A percentile compares a stretch with the other conserved stretches of the same genome.
Evolutionary conservation across 2,329 filamentous ascomycete genomes (phyloP).

Genomic region (Paecilomyces niveus): DNA sequence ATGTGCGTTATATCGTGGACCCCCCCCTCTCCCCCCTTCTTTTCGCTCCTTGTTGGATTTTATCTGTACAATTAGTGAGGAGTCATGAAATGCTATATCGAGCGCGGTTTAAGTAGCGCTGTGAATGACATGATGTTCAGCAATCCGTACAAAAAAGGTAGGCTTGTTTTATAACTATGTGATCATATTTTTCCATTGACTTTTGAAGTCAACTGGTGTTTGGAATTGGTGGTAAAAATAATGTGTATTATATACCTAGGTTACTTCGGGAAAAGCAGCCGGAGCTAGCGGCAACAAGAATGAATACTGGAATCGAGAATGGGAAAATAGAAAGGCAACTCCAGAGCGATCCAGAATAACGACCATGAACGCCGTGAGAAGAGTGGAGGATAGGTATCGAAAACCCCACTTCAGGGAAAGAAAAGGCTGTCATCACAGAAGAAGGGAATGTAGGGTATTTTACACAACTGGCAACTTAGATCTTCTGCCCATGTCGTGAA

Average conservation of each 20-base stretch:
- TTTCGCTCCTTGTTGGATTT: not conserved
- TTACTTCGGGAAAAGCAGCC: too few relatives aligned
- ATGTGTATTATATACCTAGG: too few relatives aligned
- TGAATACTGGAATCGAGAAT: not conserved
- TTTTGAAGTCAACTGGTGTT: too few relatives aligned
- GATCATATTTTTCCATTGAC: too few relatives aligned
- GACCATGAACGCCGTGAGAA: not conserved
- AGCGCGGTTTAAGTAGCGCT: not conserved
- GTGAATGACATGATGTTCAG: too few relatives aligned
- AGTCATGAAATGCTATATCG: not conserved
- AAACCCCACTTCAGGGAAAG: not conserved
- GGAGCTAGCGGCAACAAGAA: not conserved
- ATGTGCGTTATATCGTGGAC: too few relatives aligned
- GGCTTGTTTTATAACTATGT: too few relatives aligned
- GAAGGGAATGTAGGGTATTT: not conserved
- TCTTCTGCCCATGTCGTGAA: slow-evolving; percentile 47
- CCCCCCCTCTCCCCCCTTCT: not conserved
- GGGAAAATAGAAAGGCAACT: not conserved
- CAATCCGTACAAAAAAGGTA: too few relatives aligned
- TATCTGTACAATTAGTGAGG: not conserved
- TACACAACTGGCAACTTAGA: slow-evolving; percentile 8
- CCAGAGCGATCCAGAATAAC: not conserved
- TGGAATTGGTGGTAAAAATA: too few relatives aligned
- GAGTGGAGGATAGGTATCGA: not conserved
- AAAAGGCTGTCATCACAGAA: not conserved